Conservation (phyloP, 768 basidiomycete genomes). For the Termitomyces sp. region DNA sequence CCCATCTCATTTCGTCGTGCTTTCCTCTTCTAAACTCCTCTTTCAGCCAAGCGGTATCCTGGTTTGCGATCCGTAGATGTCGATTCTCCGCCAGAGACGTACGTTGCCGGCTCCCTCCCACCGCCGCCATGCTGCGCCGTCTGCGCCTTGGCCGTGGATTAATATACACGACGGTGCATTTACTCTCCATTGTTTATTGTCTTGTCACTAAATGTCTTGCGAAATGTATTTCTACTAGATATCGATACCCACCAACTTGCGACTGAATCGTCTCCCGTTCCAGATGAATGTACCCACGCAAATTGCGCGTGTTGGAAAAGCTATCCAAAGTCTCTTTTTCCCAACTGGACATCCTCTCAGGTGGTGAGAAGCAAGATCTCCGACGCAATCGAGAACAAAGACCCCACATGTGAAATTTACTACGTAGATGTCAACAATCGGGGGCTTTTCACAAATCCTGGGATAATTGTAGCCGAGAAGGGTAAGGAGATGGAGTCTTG, state of each 20-base stretch:
- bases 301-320: slow-evolving; percentile 32
- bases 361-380: slow-evolving; percentile 34
- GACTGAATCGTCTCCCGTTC: slow-evolving; percentile 26
- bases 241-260: slow-evolving; percentile 29
- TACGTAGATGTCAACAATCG: slow-evolving; percentile 32
- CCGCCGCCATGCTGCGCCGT: slow-evolving; percentile 40
- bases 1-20: too few relatives aligned
- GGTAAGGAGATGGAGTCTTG: slow-evolving; percentile 30
- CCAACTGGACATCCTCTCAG: slow-evolving; percentile 50
- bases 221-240: slow-evolving; percentile 17
- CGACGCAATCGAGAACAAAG: slow-evolving; percentile 23
- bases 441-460: slow-evolving; percentile 31
- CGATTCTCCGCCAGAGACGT: neutral
- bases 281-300: slow-evolving; percentile 28
- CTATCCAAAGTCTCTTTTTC: slow-evolving; percentile 44
- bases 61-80: neutral
- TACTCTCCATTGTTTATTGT: neutral
- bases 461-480: slow-evolving; percentile 13
- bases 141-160: slow-evolving; percentile 43
- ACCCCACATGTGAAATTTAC: slow-evolving; percentile 25
- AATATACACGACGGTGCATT: slow-evolving; percentile 31
- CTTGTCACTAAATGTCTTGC: neutral
- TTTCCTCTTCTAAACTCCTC: too few relatives aligned
- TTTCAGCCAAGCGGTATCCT: neutral
- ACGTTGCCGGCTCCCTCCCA: slow-evolving; percentile 29